phyloP scores from a whole-genome alignment of 495 filamentous ascomycete species.

The Talaromyces ruber region DNA sequence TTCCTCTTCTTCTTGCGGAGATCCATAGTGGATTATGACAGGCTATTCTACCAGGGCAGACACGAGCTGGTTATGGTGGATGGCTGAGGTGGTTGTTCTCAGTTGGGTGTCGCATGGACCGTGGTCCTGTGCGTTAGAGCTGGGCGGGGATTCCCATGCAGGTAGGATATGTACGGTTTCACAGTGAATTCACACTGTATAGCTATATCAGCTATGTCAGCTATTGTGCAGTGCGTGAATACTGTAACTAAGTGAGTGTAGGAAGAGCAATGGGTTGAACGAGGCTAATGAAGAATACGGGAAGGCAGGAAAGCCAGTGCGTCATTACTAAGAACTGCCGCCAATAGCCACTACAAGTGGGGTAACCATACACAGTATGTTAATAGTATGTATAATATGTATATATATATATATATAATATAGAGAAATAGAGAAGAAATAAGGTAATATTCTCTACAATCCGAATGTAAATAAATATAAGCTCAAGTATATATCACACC shows the following conservation, averaged over 20 bases:
- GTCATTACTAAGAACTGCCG: neutral
- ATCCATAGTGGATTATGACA: slow-evolving; percentile 23
- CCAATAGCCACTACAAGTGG: neutral
- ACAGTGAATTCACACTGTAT: too few species aligned
- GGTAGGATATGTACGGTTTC: neutral
- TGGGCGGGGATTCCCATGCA: neutral
- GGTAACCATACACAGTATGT: too few species aligned
- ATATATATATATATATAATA: too few species aligned
- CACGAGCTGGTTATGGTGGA: neutral
- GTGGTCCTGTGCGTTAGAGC: neutral
- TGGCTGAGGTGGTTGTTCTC: neutral
- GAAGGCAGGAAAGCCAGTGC: neutral
- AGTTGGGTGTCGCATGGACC: neutral
- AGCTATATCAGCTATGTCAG: neutral
- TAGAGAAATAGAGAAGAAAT: neutral
- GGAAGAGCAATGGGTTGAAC: neutral
- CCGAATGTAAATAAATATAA: neutral
- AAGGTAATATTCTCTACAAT: neutral
- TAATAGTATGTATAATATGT: too few species aligned
- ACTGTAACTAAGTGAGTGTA: neutral
- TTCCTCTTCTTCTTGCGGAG: slow-evolving; percentile 49
- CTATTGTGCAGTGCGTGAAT: neutral
- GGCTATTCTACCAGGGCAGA: neutral
- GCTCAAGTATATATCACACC: neutral
- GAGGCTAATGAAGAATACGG: neutral